Evolutionary conservation across 805 yeast species (phyloP), one percentile per base, ranked within the genome.

Genomic region (Cyberlindnera misumaiensis): DNA sequence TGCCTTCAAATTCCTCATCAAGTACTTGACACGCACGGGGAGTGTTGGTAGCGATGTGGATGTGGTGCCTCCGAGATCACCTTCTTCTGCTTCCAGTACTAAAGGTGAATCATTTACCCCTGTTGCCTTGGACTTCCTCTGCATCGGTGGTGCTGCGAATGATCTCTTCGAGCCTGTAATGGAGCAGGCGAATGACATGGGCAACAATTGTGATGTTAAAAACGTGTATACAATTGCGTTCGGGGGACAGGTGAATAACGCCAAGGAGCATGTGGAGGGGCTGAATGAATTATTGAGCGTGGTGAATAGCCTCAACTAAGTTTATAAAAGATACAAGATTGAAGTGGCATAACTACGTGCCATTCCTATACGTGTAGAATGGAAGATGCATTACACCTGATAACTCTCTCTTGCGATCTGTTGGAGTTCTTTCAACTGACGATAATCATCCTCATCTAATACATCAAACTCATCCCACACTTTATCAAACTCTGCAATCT

Each of bases 161-260:
- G 76, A 82, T 1, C 66, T 77, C n/a, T 82, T 81, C 52, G 93
- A 84, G 48, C 77, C 83, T 13, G 58, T 76, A 17, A 80, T 73
- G 60, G 76, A 73, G 38, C 70, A 67, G 45, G 72, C 74, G 18
- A 72, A 74, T 42, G 65, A 60, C 4, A 55, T 74, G 32, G 40
- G 43, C 10, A 33, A 20, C 11, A 37, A 40, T 1, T 54, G 55
- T n/a, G 58, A 58, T 4, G 58, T 77, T n/a, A 62, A 63, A 4
- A 58, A 69, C 36, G 75, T 73, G 3, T 67, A 79, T 44, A 75
- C 85, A 1, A 76, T 83, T 30, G 80, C 83, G 5, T 72, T 74
- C 43, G 81, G 79, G 15, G 64, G 68, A 20, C 58, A 82, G 10
- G 45, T 39, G 14, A 45, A 45, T 0, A 70, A 72, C 34, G 90